phyloP scores from a whole-genome alignment of 352 stramenopile genomes.

The Pythium grandisporangium region DNA sequence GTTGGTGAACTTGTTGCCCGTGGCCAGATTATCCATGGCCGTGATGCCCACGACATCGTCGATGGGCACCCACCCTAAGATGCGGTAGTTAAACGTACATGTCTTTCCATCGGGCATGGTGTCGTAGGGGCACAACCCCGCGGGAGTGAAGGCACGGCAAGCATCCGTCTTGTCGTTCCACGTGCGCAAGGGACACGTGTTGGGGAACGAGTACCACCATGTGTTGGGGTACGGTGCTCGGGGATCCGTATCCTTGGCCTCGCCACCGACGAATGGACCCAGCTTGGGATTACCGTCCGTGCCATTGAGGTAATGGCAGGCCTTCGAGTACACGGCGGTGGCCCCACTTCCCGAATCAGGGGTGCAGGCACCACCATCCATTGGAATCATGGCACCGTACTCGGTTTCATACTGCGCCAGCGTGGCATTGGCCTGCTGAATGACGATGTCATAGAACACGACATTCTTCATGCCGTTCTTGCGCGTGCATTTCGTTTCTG shows the following conservation, averaged over 20 bases:
- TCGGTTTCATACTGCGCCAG: constrained; percentile 58
- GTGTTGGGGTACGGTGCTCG: constrained; percentile 62
- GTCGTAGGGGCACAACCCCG: constrained; percentile 36
- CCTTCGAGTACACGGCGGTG: constrained; percentile 24
- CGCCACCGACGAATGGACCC: constrained; percentile 55
- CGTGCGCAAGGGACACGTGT: constrained; percentile 24
- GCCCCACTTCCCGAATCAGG: constrained; percentile 17
- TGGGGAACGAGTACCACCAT: constrained; percentile 76
- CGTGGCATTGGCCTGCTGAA: constrained; percentile 72
- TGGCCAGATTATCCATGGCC: constrained; percentile 24
- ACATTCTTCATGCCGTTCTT: constrained; percentile 81
- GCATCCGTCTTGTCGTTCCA: constrained; percentile 30
- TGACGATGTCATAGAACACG: constrained; percentile 75
- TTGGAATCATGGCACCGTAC: constrained; percentile 58
- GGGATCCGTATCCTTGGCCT: constrained; percentile 30
- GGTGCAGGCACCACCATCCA: constrained; percentile 60
- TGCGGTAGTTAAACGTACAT: constrained; percentile 69
- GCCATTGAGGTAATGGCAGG: constrained; percentile 74
- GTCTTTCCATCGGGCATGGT: constrained; percentile 38
- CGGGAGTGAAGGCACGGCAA: constrained; percentile 23
- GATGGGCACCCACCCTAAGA: constrained; percentile 58
- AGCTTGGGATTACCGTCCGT: constrained; percentile 48
- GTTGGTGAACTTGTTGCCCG: constrained; percentile 29
- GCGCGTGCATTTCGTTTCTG: constrained; percentile 42
- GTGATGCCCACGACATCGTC: constrained; percentile 78